Percentiles rank a stretch among this genome's conserved stretches.
These are phyloP conservation scores for Alectoria sarmentosa DNA, from an alignment of 495 filamentous ascomycete species.

Conservation along the genomic window DNA sequence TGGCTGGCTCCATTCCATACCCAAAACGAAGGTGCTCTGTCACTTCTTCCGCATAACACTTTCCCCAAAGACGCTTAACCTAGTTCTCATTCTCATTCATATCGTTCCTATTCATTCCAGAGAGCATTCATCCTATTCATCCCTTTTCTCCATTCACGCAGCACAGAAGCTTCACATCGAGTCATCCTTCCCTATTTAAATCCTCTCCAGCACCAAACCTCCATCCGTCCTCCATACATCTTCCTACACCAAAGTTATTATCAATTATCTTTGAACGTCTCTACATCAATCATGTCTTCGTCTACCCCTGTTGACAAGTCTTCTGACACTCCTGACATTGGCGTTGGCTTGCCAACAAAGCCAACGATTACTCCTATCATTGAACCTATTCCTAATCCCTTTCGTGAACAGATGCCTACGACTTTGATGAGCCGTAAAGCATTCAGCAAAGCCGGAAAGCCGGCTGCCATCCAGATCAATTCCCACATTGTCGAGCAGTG, in stretches of 20 bases:
- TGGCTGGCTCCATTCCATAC: not conserved
- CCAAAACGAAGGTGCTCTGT: not conserved
- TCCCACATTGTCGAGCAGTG: conserved; percentile 57
- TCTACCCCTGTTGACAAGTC: not conserved
- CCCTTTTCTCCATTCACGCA: not conserved
- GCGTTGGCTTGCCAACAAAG: not conserved
- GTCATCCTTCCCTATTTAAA: conserved; percentile 11
- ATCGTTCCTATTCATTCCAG: not conserved
- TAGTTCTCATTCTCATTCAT: not conserved
- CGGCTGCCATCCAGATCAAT: conserved; percentile 59
- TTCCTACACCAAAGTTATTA: not conserved
- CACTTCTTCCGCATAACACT: not conserved
- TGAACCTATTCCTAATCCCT: conserved; percentile 1
- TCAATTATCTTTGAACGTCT: not conserved
- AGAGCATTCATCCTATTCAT: not conserved
- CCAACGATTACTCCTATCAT: not conserved
- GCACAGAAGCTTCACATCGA: not conserved
- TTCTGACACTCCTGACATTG: not conserved
- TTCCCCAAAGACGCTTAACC: no score
- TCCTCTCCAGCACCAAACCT: not conserved
- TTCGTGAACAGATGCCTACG: conserved; percentile 26
- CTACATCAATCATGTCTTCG: not conserved
- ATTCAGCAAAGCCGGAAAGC: conserved; percentile 52
- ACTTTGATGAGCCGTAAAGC: conserved; percentile 38
- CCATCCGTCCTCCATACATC: conserved; percentile 10